Evolutionary conservation across 1,284 basidiomycete species (phyloP), one percentile per base, ranked within the genome.

Genomic region (Austroboletus novae-zelandiae): DNA sequence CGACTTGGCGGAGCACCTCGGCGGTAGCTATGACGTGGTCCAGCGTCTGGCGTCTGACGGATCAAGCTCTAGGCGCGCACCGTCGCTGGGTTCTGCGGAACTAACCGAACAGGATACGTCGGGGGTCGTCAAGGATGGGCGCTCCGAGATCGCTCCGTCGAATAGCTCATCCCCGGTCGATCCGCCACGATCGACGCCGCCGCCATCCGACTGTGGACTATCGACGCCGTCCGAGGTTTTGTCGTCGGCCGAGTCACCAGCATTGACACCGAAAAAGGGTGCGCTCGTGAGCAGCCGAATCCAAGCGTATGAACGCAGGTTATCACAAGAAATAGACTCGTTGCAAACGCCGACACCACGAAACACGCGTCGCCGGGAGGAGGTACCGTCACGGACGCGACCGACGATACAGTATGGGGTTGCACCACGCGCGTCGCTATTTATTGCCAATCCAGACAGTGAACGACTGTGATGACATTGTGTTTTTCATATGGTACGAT

Each of bases 1-100:
- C 20, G 83, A 79, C 47, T 77, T 74, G 17, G 76, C 86, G 44
- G 86, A 89, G 58, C 72, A 74, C 53, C 76, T 89, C 60, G 84
- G 77, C 6, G 78, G 73, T 23, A 76, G 71, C 36, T 79, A 87
- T 75, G 84, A 86, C 65, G 83, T 90, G 43, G 75, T 81, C 27
- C 82, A 86, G 65, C 72, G 83, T 48, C 72, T 75, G 23, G 75
- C 75, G 45, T 71, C 72, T 17, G 71, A 64, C 43, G 56, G 60
- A 44, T 66, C 69, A 30, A 47, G 56, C 44, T 64, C 57, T 25
- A 51, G 57, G 25, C 56, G 61, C 17, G 60, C 54, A 30, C 58
- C 51, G 11, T 60, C 57, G 51, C 60, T 60, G 50, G 54, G 51
- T 50, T 66, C 61, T 45, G 54, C 55, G 45, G 61, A 60, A 47